These are phyloP conservation scores for Ophiostoma angusticollis DNA, from an alignment of 2,329 filamentous ascomycete genomes.

Conservation along the genomic window DNA sequence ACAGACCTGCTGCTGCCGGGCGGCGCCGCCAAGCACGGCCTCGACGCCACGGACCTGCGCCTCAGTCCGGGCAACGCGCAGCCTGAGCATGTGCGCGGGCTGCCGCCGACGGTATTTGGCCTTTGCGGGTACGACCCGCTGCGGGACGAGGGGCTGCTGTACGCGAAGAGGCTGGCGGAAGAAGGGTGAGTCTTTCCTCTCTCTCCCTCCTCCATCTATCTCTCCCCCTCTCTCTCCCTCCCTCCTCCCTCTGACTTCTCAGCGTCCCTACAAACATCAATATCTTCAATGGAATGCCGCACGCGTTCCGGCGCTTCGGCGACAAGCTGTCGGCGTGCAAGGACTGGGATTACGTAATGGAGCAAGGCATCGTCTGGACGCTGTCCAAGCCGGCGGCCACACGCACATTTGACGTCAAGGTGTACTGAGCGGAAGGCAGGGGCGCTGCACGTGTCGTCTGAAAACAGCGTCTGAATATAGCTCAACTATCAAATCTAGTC, in stretches of 20 bases:
- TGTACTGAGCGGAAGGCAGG: slow-evolving; percentile 6
- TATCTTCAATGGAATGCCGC: slow-evolving; percentile 12
- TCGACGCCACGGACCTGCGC: slow-evolving; percentile 20
- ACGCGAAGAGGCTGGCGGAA: slow-evolving; percentile 8
- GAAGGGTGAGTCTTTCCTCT: neutral
- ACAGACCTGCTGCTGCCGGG: slow-evolving; percentile 18
- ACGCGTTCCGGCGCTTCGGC: slow-evolving; percentile 14
- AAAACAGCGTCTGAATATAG: neutral
- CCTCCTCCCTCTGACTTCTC: slow-evolving; percentile 1
- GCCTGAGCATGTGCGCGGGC: slow-evolving; percentile 23
- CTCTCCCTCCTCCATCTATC: no score
- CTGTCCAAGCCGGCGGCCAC: slow-evolving; percentile 44
- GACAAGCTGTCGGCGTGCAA: slow-evolving; percentile 24
- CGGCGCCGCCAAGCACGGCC: slow-evolving; percentile 4
- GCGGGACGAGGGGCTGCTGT: slow-evolving; percentile 13
- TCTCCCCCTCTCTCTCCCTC: neutral
- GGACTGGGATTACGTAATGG: slow-evolving; percentile 35
- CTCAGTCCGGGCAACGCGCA: slow-evolving; percentile 27
- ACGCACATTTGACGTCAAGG: slow-evolving; percentile 28
- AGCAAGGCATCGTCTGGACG: slow-evolving; percentile 21
- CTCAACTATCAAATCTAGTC: neutral
- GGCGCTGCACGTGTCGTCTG: no score
- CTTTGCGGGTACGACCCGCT: slow-evolving; percentile 10
- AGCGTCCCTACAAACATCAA: slow-evolving; percentile 20
- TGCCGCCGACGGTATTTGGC: slow-evolving; percentile 11